Evolutionary conservation across 306 rosid genomes (phyloP).

Genomic region (Malus sylvestris): DNA sequence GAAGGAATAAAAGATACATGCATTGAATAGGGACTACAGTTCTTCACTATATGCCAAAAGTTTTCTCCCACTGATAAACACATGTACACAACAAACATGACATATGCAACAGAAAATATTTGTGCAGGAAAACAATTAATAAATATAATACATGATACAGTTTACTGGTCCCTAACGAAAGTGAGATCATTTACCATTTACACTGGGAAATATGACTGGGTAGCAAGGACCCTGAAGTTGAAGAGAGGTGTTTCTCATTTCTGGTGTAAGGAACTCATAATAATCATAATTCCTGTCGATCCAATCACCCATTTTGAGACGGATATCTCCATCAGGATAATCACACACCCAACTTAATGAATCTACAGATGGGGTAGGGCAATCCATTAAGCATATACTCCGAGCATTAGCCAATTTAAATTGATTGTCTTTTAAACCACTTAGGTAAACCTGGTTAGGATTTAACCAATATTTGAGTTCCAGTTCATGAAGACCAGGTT

Average conservation of each 20-base stretch:
- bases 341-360: slow-evolving; percentile 85
- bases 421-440: slow-evolving; percentile 68
- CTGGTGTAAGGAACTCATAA: slow-evolving; percentile 83
- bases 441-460: slow-evolving; percentile 92
- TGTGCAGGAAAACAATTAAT: not conserved
- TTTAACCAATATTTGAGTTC: slow-evolving; percentile 82
- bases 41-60: not conserved
- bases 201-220: slow-evolving; percentile 95
- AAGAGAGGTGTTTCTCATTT: slow-evolving; percentile 87
- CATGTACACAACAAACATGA: not conserved
- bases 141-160: not conserved
- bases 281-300: slow-evolving; percentile 67
- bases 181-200: slow-evolving; percentile 55
- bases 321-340: slow-evolving; percentile 90
- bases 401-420: slow-evolving; percentile 68
- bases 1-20: not conserved
- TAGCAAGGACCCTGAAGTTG: slow-evolving; percentile 98
- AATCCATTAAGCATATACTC: slow-evolving; percentile 72
- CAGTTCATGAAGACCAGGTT: slow-evolving; percentile 67
- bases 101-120: not conserved
- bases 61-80: not conserved
- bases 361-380: slow-evolving; percentile 82
- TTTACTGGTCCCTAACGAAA: not conserved
- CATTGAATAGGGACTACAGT: not conserved
- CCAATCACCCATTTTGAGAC: slow-evolving; percentile 63